Evolutionary conservation across 2,329 filamentous ascomycete genomes (phyloP).

Genomic region (Epichloe hybrida): DNA sequence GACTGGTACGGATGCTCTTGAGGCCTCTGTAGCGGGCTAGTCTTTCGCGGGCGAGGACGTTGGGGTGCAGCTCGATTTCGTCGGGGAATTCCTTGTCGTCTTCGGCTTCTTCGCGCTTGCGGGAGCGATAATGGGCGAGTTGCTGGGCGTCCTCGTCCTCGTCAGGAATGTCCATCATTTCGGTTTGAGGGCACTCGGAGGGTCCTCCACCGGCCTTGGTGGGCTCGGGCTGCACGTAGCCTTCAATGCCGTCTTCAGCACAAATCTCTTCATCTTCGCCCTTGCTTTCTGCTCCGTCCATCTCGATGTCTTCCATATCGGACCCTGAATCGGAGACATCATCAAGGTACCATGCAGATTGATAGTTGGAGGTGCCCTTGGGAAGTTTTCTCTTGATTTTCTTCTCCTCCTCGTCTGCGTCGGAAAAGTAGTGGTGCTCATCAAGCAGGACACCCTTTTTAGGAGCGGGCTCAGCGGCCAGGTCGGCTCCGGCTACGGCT

Average conservation of each 20-base stretch:
- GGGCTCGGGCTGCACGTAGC: constrained; percentile 48
- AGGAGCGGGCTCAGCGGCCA: constrained; percentile 24
- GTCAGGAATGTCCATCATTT: constrained; percentile 77
- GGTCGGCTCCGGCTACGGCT: constrained; percentile 18
- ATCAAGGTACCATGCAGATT: constrained; percentile 82
- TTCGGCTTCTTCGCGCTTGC: constrained; percentile 65
- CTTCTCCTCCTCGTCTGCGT: constrained; percentile 48
- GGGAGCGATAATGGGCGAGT: constrained; percentile 66
- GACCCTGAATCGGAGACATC: constrained; percentile 76
- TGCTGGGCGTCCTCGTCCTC: constrained; percentile 68
- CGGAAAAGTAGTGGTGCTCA: constrained; percentile 95
- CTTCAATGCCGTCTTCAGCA: constrained; percentile 75
- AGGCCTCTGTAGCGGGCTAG: constrained; percentile 78
- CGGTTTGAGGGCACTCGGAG: constrained; percentile 86
- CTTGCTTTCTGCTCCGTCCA: constrained; percentile 34
- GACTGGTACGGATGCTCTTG: constrained; percentile 78
- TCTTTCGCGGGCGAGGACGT: constrained; percentile 74
- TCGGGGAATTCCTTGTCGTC: constrained; percentile 95
- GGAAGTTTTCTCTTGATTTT: constrained; percentile 62
- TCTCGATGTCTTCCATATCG: constrained; percentile 58
- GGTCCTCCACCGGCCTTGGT: constrained; percentile 64
- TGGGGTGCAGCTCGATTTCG: constrained; percentile 85
- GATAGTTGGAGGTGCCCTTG: constrained; percentile 84
- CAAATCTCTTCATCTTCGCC: constrained; percentile 47
- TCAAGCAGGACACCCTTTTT: constrained; percentile 87